A percentile compares a stretch with the other conserved stretches of the same genome.
phyloP scores from a whole-genome alignment of 2,329 filamentous ascomycete genomes.

The Colletotrichum horii region DNA sequence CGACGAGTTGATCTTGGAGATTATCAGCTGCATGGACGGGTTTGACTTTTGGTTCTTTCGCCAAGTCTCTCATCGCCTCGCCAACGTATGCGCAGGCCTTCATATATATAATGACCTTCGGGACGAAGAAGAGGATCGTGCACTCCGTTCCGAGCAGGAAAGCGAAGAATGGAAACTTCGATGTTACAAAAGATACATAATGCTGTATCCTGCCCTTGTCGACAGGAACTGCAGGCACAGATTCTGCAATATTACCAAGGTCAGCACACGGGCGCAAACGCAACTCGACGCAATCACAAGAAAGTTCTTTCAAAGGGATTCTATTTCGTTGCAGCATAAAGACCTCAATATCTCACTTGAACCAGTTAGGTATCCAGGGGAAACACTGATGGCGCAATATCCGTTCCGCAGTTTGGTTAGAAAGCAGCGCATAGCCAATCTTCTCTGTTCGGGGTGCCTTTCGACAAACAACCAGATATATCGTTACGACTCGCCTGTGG shows the following conservation, averaged over 20 bases:
- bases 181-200: too few relatives aligned
- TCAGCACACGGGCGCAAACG: too few relatives aligned
- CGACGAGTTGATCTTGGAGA: not conserved
- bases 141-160: too few relatives aligned
- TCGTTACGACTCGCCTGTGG: not conserved
- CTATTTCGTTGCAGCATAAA: too few relatives aligned
- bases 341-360: not conserved
- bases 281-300: not conserved
- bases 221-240: too few relatives aligned
- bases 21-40: not conserved
- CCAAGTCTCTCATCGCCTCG: not conserved
- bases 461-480: not conserved
- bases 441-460: not conserved
- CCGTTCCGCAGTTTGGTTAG: not conserved
- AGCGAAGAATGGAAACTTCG: rapidly evolving
- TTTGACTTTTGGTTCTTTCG: not conserved
- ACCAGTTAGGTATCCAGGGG: not conserved
- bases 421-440: not conserved
- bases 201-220: too few relatives aligned
- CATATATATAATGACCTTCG: too few relatives aligned
- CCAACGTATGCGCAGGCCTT: not conserved
- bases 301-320: not conserved
- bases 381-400: not conserved
- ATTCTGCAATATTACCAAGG: too few relatives aligned
- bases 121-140: too few relatives aligned